Percentiles rank a stretch among this genome's conserved stretches.
Evolutionary conservation across 257 asterid species (phyloP).

Genomic region (Nicotiana noctiflora): DNA sequence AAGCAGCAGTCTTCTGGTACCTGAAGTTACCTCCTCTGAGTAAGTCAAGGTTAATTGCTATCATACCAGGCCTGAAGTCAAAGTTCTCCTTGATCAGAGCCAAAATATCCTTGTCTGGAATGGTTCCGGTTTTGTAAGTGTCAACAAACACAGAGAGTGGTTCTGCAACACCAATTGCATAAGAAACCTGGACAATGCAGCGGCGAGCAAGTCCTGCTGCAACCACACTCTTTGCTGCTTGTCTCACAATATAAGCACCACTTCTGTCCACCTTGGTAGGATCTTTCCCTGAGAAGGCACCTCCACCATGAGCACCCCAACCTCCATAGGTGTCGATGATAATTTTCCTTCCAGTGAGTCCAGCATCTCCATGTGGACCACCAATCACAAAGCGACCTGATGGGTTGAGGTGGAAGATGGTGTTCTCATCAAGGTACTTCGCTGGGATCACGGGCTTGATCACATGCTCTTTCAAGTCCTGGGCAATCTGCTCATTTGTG

Average conservation of each 20-base stretch:
- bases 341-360: conserved; percentile 69
- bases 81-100: conserved; percentile 51
- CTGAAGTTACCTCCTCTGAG: conserved; percentile 62
- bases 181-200: conserved; percentile 61
- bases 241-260: conserved; percentile 65
- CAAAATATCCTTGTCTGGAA: conserved; percentile 58
- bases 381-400: conserved; percentile 62
- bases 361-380: conserved; percentile 72
- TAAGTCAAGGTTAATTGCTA: conserved; percentile 59
- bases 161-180: conserved; percentile 71
- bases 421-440: conserved; percentile 55
- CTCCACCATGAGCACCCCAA: too few relatives aligned
- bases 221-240: conserved; percentile 64
- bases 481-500: conserved; percentile 48
- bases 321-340: too few relatives aligned
- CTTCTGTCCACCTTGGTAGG: conserved; percentile 72
- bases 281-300: too few relatives aligned
- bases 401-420: conserved; percentile 68
- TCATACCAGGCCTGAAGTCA: conserved; percentile 79
- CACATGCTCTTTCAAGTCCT: conserved; percentile 65
- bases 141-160: conserved; percentile 65
- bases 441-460: conserved; percentile 57
- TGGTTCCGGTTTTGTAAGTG: conserved; percentile 55
- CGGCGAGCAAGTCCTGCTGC: conserved; percentile 72
- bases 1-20: conserved; percentile 75